Conservation (phyloP, 257 asterid species). For the Solanum gandarillasii region DNA sequence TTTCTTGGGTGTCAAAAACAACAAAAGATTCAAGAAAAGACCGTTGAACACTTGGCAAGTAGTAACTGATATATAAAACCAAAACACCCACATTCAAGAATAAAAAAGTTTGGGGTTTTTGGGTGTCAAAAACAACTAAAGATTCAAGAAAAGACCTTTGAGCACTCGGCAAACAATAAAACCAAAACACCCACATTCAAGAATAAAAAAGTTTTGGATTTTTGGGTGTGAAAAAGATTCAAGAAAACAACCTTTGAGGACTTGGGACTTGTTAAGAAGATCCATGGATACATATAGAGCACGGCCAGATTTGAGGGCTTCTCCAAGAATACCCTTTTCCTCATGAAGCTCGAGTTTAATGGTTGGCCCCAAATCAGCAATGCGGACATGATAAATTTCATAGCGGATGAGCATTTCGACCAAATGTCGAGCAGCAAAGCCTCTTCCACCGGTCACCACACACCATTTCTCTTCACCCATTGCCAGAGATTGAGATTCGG, state of each 20-base stretch:
- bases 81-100: background rate
- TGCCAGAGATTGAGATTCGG: background rate
- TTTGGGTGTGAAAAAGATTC: background rate
- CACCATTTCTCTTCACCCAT: conserved; percentile 61
- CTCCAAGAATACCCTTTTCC: conserved; percentile 52
- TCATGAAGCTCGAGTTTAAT: conserved; percentile 67
- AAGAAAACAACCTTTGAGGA: conserved; percentile 39
- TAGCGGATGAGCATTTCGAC: conserved; percentile 68
- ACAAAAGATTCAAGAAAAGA: background rate
- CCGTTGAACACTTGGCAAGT: conserved; percentile 50
- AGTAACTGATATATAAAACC: background rate
- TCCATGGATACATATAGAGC: conserved; percentile 67
- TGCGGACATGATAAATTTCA: conserved; percentile 56
- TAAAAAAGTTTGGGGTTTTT: background rate
- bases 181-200: background rate
- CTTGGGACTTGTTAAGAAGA: conserved; percentile 83
- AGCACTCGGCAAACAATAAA: conserved; percentile 27
- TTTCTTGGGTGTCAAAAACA: background rate
- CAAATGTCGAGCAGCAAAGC: conserved; percentile 91
- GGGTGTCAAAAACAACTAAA: background rate
- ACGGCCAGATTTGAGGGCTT: conserved; percentile 57
- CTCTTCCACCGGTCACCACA: conserved; percentile 95
- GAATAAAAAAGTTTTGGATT: background rate
- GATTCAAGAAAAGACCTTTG: conserved; percentile 29
- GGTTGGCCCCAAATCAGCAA: conserved; percentile 64